Base-by-base conservation (phyloP, 352 stramenopile genomes). In the Globisporangium sylvaticum region DNA sequence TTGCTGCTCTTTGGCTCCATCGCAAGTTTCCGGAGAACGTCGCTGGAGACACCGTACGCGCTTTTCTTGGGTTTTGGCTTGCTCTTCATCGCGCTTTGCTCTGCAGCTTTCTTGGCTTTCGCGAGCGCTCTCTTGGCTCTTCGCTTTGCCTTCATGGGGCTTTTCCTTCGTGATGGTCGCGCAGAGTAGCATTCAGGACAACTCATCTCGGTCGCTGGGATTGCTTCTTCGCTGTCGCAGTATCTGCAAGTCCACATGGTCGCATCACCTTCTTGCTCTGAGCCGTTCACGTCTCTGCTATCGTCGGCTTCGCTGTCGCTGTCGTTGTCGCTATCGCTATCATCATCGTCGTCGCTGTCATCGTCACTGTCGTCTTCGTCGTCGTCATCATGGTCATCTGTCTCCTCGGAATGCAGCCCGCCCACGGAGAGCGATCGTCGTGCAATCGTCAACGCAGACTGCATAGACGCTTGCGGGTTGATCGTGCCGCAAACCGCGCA, bases 21-120 rank as follows among this genome's bases (percentile, higher is more conserved):
- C 25, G 80, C 52, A 22, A 93, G 64, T 34, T 87, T 87, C 60
- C 79, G 75, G 4, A 93, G 69, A 24, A 84, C 80, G 4, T 84
- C 74, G 46, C 86, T 88, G 9, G 83, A 91, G 5, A 93, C 76
- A 1, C 85, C 85, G 68, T 91, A 93, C 12, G 80, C 81, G 44
- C 84, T 80, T 59, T 75, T 78, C 46, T 71, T 78, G 14, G 62
- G 25, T 2, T 67, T 50, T 7, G 66, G 64, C 67, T 72, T 70
- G 27, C 78, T 81, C 60, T 79, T 77, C 31, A 55, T 44, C 34
- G 77, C 73, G 50, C 81, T 86, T 32, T 79, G 72, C 10, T 37
- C 55, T 15, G 55, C 55, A 29, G 31, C 55, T 12, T 61, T 48
- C 55, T 48, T 61, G 10, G 53, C 5, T 32, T 55, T 58, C 14